Percentiles rank a stretch among this genome's conserved stretches.
These are phyloP conservation scores for Acacia pycnantha DNA, from an alignment of 331 rosid species.

Conservation along the genomic window DNA sequence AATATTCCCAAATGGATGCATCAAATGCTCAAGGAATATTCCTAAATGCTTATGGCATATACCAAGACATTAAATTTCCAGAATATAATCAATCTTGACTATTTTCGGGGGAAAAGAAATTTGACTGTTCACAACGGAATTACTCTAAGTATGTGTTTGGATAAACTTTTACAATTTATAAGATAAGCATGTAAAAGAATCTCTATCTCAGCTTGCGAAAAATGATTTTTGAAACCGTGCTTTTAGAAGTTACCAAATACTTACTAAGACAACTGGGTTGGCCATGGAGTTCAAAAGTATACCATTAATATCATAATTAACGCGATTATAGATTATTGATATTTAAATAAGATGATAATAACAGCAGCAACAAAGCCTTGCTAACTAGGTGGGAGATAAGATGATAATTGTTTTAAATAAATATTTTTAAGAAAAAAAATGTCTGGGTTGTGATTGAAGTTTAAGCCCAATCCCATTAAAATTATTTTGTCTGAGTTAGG, in stretches of 20 bases:
- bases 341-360: background rate
- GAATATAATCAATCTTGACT: background rate
- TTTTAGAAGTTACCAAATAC: too few relatives aligned
- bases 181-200: rapidly evolving
- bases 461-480: background rate
- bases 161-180: too few relatives aligned
- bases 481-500: too few relatives aligned
- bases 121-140: too few relatives aligned
- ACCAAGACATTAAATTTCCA: background rate
- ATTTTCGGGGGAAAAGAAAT: too few relatives aligned
- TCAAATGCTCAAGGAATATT: background rate
- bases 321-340: background rate
- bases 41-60: background rate
- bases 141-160: too few relatives aligned
- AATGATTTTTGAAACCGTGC: too few relatives aligned
- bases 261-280: background rate
- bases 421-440: background rate
- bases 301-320: background rate
- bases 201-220: too few relatives aligned
- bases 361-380: too few relatives aligned
- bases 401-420: too few relatives aligned
- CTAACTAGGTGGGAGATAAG: too few relatives aligned
- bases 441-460: background rate
- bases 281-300: background rate
- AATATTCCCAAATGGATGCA: background rate